A percentile compares a stretch with the other conserved stretches of the same genome.
phyloP scores from a whole-genome alignment of 768 basidiomycete genomes.

The Russula ochroleuca region DNA sequence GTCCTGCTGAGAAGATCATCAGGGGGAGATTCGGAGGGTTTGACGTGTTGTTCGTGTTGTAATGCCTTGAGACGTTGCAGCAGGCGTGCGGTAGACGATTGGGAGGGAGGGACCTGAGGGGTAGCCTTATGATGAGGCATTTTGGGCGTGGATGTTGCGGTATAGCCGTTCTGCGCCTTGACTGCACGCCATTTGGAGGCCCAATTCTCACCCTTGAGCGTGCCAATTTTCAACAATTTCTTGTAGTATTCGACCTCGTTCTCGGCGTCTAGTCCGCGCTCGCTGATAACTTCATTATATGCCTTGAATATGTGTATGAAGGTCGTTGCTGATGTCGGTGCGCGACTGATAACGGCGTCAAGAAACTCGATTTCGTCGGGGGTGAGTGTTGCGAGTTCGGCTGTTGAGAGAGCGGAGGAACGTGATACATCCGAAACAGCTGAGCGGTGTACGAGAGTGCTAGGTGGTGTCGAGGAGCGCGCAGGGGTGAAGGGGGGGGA shows the following conservation, averaged over 20 bases:
- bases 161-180: conserved; percentile 52
- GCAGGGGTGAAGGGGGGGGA: conserved; percentile 34
- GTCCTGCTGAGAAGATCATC: conserved; percentile 21
- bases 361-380: conserved; percentile 61
- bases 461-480: conserved; percentile 33
- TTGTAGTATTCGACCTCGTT: conserved; percentile 77
- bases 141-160: conserved; percentile 20
- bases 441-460: conserved; percentile 28
- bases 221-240: conserved; percentile 77
- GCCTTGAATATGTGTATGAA: conserved; percentile 82
- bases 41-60: conserved; percentile 9
- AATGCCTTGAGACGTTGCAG: conserved; percentile 22
- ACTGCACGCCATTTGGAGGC: conserved; percentile 74
- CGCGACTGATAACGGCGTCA: conserved; percentile 68
- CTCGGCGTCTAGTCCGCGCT: conserved; percentile 70
- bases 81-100: conserved; percentile 23
- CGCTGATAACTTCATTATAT: conserved; percentile 72
- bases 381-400: conserved; percentile 34
- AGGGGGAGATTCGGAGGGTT: conserved; percentile 13
- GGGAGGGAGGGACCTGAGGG: conserved; percentile 6
- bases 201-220: conserved; percentile 77
- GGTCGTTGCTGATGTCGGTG: conserved; percentile 62
- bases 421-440: conserved; percentile 30
- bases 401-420: conserved; percentile 21
- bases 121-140: background rate